phyloP scores from a whole-genome alignment of 768 basidiomycete genomes.

The Cystoderma amianthinum region DNA sequence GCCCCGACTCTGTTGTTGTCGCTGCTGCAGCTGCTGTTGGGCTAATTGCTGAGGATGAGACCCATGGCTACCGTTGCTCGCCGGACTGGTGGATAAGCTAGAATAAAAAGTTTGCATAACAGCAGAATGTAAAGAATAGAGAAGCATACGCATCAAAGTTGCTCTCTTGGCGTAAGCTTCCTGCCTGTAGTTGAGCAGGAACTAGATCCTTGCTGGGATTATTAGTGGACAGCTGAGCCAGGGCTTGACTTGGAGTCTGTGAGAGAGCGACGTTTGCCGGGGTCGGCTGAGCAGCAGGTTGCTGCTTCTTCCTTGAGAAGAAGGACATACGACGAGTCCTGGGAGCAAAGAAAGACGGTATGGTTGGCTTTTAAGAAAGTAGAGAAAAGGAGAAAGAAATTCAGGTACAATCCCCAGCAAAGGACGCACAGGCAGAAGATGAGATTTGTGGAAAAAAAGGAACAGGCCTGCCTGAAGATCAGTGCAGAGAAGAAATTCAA shows the following conservation, averaged over 20 bases:
- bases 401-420: not conserved
- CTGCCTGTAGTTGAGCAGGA: slow-evolving; percentile 15
- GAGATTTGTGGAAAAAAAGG: slow-evolving; percentile 3
- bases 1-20: slow-evolving; percentile 7
- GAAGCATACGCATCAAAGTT: slow-evolving; percentile 16
- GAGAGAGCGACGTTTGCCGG: slow-evolving; percentile 45
- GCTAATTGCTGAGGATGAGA: slow-evolving; percentile 2
- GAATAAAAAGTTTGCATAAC: slow-evolving; percentile 2
- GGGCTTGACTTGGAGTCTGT: slow-evolving; percentile 62
- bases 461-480: slow-evolving; percentile 1
- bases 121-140: slow-evolving; percentile 5
- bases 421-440: slow-evolving; percentile 1
- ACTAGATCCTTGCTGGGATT: slow-evolving; percentile 19
- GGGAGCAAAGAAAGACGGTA: slow-evolving; percentile 59
- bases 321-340: slow-evolving; percentile 83
- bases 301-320: slow-evolving; percentile 85
- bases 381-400: slow-evolving; percentile 7
- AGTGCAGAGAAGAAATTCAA: slow-evolving; percentile 3
- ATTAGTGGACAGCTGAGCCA: slow-evolving; percentile 54
- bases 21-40: slow-evolving; percentile 7
- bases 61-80: slow-evolving; percentile 13
- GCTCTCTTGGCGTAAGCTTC: slow-evolving; percentile 19
- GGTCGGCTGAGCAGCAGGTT: slow-evolving; percentile 32
- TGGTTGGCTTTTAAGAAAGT: slow-evolving; percentile 31
- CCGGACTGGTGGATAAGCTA: slow-evolving; percentile 9